Evolutionary conservation across 345 rosid species (phyloP).

Genomic region (Acer yangbiense): DNA sequence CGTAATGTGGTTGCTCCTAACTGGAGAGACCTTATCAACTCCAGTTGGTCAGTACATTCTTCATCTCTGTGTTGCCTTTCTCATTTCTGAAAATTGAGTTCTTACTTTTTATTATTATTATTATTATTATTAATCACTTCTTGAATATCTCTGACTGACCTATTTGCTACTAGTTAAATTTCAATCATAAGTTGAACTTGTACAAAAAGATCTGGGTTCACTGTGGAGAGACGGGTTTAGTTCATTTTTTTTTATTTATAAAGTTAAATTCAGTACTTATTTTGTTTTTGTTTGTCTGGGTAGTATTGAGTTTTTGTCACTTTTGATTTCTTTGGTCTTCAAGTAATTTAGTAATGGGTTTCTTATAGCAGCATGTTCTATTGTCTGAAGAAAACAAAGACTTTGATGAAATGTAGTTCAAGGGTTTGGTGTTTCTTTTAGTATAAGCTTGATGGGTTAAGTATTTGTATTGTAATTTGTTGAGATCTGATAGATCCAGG

Average conservation of each 20-base stretch:
- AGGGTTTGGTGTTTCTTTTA: slow-evolving; percentile 2
- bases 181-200: no score
- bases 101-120: neutral
- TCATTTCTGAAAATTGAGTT: no score
- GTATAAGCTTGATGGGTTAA: neutral
- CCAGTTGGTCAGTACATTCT: slow-evolving; percentile 71
- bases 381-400: neutral
- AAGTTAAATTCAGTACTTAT: neutral
- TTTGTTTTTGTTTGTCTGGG: neutral
- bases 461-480: neutral
- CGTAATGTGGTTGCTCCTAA: slow-evolving; percentile 82
- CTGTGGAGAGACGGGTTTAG: no score
- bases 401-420: neutral
- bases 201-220: no score
- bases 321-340: slow-evolving; percentile 1
- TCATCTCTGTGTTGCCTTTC: neutral
- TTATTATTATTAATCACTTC: neutral
- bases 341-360: neutral
- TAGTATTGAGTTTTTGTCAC: neutral
- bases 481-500: neutral
- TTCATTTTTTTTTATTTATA: neutral
- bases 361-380: neutral
- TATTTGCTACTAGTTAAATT: no score
- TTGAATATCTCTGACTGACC: no score
- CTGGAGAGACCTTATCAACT: slow-evolving; percentile 93